Conservation (phyloP, 2,329 filamentous ascomycete genomes). For the Elsinoe arachidis region DNA sequence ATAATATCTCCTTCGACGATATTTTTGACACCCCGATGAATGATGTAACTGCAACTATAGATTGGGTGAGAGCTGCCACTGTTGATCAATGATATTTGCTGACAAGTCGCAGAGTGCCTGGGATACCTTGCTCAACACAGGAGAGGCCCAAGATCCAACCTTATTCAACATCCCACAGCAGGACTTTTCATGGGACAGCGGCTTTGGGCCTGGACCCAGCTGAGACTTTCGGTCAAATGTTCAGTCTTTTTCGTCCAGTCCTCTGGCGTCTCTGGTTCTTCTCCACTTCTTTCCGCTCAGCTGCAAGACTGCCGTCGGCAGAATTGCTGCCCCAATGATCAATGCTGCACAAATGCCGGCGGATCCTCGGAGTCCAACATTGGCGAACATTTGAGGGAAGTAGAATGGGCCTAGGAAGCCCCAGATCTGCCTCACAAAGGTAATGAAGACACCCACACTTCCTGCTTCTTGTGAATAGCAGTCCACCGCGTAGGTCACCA, state of each 20-base stretch:
- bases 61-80: no score
- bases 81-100: no score
- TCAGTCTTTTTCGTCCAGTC: neutral
- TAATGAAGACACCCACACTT: conserved; percentile 51
- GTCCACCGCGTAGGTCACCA: conserved; percentile 54
- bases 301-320: conserved; percentile 28
- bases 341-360: conserved; percentile 31
- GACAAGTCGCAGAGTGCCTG: no score
- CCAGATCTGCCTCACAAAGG: conserved; percentile 47
- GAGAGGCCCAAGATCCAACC: no score
- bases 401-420: conserved; percentile 40
- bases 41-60: no score
- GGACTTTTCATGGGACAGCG: neutral
- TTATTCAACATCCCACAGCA: no score
- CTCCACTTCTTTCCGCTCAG: conserved; percentile 16
- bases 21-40: no score
- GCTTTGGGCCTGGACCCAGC: neutral
- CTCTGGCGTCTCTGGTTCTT: neutral
- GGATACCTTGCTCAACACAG: no score
- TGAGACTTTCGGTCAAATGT: neutral
- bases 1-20: no score
- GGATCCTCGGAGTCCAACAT: conserved; percentile 23
- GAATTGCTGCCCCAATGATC: conserved; percentile 27
- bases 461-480: conserved; percentile 46
- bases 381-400: conserved; percentile 33